Evolutionary conservation across 345 rosid species (phyloP).

Genomic region (Pseudoturritis turrita): DNA sequence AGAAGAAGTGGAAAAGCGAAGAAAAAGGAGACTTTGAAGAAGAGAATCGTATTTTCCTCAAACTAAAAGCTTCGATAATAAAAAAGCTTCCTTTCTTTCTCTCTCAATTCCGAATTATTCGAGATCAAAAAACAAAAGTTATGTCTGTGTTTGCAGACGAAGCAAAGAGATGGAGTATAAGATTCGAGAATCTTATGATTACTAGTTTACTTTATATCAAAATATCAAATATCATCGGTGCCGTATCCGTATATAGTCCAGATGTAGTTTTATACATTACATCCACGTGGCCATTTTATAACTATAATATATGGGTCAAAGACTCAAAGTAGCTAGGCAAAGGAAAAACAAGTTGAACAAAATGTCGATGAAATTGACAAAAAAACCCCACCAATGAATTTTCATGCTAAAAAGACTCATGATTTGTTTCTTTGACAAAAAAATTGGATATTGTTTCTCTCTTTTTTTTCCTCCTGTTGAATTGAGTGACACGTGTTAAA

Average conservation of each 20-base stretch:
- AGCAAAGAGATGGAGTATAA: constrained; percentile 28
- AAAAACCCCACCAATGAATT: no score
- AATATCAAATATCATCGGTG: not conserved
- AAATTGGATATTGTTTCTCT: not conserved
- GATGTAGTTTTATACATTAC: not conserved
- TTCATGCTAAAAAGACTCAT: no score
- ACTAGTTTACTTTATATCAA: not conserved
- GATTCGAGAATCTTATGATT: constrained; percentile 26
- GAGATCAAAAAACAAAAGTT: constrained; percentile 35
- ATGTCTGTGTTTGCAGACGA: constrained; percentile 20
- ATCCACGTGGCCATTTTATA: not conserved
- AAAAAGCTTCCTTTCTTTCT: constrained; percentile 32
- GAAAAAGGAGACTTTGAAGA: constrained; percentile 58
- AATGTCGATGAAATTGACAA: not conserved
- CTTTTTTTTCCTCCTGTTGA: not conserved
- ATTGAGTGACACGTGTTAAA: not conserved
- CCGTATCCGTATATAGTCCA: not conserved
- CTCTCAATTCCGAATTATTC: constrained; percentile 31
- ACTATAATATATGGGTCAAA: not conserved
- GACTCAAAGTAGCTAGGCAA: not conserved
- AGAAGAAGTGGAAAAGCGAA: constrained; percentile 26
- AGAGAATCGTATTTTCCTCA: constrained; percentile 50
- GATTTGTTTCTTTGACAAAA: no score
- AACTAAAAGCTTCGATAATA: constrained; percentile 35
- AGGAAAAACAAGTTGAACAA: no score